Conservation (phyloP, 306 rosid genomes). For the Canavalia gladiata region DNA sequence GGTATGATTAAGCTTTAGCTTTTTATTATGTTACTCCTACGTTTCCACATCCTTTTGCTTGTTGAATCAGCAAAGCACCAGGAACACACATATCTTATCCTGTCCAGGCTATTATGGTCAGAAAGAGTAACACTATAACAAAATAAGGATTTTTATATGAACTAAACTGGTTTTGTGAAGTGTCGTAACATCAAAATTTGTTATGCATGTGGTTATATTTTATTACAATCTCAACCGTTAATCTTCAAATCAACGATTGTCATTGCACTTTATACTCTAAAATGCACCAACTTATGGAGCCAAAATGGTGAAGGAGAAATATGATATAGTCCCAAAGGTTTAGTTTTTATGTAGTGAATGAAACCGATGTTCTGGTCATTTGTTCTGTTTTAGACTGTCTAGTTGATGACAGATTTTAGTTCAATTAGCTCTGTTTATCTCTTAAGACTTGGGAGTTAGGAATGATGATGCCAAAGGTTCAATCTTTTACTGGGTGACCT, state of each 20-base stretch:
- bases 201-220: not conserved
- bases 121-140: not conserved
- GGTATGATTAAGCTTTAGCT: conserved; percentile 43
- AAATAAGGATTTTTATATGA: not conserved
- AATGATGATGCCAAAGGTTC: too few species aligned
- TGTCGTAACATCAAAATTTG: too few species aligned
- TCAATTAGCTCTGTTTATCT: not conserved
- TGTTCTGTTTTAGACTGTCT: too few species aligned
- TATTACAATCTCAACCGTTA: not conserved
- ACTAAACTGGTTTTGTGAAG: not conserved
- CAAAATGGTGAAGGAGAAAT: not conserved
- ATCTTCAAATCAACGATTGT: not conserved
- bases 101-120: not conserved
- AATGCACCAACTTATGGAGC: not conserved
- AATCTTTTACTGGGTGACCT: not conserved
- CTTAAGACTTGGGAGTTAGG: too few species aligned
- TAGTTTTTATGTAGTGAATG: not conserved
- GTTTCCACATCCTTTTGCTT: not conserved
- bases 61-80: not conserved
- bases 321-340: not conserved
- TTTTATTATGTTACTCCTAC: not conserved
- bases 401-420: not conserved
- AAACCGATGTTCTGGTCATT: not conserved
- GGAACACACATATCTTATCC: conserved; percentile 18
- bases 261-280: too few species aligned